phyloP scores from a whole-genome alignment of 345 rosid species.

The Eutrema heterophyllum region DNA sequence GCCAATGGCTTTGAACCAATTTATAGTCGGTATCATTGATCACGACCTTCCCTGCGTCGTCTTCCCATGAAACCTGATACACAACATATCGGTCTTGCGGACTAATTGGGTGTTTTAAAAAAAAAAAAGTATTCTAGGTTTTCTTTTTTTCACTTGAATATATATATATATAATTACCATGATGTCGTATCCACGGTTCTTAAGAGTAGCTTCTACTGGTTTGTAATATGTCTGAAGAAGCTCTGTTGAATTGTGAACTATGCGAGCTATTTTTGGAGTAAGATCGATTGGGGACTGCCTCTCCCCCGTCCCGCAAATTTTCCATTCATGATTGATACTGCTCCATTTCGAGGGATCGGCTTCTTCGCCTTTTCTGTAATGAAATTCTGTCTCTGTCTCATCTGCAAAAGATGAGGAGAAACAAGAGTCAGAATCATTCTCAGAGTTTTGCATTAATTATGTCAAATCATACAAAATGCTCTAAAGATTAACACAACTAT shows the following conservation, averaged over 20 bases:
- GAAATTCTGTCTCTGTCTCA: slow-evolving; percentile 18
- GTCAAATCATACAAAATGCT: neutral
- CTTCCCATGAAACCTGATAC: slow-evolving; percentile 26
- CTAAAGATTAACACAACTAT: neutral
- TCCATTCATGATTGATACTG: slow-evolving; percentile 9
- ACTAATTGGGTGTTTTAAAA: neutral
- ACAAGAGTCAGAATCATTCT: neutral
- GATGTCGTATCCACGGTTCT: slow-evolving; percentile 68
- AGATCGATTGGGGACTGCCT: slow-evolving; percentile 29
- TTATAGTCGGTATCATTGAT: slow-evolving; percentile 46
- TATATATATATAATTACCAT: slow-evolving; percentile 25
- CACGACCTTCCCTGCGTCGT: slow-evolving; percentile 34
- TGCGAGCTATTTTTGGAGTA: slow-evolving; percentile 12
- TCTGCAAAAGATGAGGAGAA: neutral
- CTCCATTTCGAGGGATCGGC: slow-evolving; percentile 27
- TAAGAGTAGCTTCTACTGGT: slow-evolving; percentile 48
- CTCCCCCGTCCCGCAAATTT: slow-evolving; percentile 18
- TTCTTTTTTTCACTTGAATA: neutral
- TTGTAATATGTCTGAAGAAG: slow-evolving; percentile 35
- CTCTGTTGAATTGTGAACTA: slow-evolving; percentile 20
- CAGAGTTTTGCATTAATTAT: neutral
- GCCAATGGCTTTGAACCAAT: slow-evolving; percentile 61
- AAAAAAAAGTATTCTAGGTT: neutral
- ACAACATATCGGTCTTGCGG: slow-evolving; percentile 7
- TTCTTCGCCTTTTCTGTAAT: slow-evolving; percentile 13